Evolutionary conservation across 441 rosid genomes (phyloP).

Genomic region (Raphanus hybrid): DNA sequence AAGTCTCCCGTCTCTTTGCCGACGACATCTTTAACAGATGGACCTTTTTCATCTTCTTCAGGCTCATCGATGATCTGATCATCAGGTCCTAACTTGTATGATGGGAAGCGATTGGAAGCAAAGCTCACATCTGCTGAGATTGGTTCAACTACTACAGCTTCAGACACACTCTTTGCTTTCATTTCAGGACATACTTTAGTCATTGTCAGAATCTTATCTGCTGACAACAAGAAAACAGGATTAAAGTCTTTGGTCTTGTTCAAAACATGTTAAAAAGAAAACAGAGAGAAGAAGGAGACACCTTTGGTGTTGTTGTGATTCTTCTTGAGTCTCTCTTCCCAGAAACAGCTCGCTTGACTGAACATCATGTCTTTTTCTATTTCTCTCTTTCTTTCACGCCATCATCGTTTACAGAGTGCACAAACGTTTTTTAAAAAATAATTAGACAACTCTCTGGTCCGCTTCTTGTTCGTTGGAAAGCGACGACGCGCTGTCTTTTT

Average conservation of each 20-base stretch:
- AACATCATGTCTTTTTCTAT: slow-evolving; percentile 28
- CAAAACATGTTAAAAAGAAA: slow-evolving; percentile 13
- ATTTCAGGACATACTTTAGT: slow-evolving; percentile 74
- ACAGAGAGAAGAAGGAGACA: slow-evolving; percentile 16
- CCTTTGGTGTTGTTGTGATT: slow-evolving; percentile 34
- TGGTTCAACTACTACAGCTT: slow-evolving; percentile 42
- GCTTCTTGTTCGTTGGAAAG: background rate
- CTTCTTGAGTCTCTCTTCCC: slow-evolving; percentile 40
- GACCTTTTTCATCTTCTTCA: slow-evolving; percentile 63
- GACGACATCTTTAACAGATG: slow-evolving; percentile 77
- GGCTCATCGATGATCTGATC: slow-evolving; percentile 85
- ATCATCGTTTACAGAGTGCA: slow-evolving; percentile 38
- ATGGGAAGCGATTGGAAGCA: slow-evolving; percentile 49
- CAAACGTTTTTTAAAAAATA: slow-evolving; percentile 13
- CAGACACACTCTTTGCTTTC: slow-evolving; percentile 49
- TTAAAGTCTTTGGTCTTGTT: slow-evolving; percentile 25
- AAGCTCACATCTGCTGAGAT: slow-evolving; percentile 94
- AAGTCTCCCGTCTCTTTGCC: slow-evolving; percentile 72
- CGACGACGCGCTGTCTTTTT: no score
- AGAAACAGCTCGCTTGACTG: slow-evolving; percentile 39
- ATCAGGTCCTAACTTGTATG: slow-evolving; percentile 82
- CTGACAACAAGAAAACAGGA: background rate
- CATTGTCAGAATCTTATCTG: slow-evolving; percentile 57
- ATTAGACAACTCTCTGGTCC: background rate
- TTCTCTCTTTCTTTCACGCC: slow-evolving; percentile 29